Conservation (phyloP, 1,284 basidiomycete species). For the Ceratobasidium papillatum region DNA sequence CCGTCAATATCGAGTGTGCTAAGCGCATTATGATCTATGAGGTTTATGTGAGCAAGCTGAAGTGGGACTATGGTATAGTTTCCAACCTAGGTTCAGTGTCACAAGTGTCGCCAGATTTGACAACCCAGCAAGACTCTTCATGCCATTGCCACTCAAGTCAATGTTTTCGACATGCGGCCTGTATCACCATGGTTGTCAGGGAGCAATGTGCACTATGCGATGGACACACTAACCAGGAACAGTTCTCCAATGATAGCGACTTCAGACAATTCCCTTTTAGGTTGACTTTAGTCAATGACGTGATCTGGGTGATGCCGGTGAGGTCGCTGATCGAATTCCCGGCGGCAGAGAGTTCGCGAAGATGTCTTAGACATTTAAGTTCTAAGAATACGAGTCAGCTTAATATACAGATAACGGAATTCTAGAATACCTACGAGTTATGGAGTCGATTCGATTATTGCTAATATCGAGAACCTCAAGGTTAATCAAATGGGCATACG, state of each 20-base stretch:
- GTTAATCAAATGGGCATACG: slow-evolving; percentile 86
- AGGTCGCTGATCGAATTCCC: slow-evolving; percentile 79
- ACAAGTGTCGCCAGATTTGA: slow-evolving; percentile 35
- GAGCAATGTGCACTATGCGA: slow-evolving; percentile 22
- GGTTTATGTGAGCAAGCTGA: slow-evolving; percentile 52
- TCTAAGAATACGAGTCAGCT: slow-evolving; percentile 58
- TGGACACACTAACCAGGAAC: slow-evolving; percentile 71
- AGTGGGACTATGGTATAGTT: not conserved
- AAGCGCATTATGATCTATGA: slow-evolving; percentile 25
- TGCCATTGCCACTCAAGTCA: slow-evolving; percentile 32
- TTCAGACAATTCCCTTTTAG: slow-evolving; percentile 79
- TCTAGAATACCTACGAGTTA: slow-evolving; percentile 71
- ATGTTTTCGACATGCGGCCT: slow-evolving; percentile 32
- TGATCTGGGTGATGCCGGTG: slow-evolving; percentile 82
- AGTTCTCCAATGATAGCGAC: slow-evolving; percentile 67
- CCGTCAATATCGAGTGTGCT: slow-evolving; percentile 55
- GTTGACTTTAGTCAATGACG: slow-evolving; percentile 84
- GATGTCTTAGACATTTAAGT: slow-evolving; percentile 81
- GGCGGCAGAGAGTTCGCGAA: slow-evolving; percentile 90
- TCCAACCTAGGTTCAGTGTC: slow-evolving; percentile 41
- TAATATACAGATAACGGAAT: not conserved
- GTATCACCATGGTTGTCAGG: slow-evolving; percentile 52
- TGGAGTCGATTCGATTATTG: slow-evolving; percentile 86
- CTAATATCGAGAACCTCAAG: slow-evolving; percentile 93
- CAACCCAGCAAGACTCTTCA: slow-evolving; percentile 27